Evolutionary conservation across 2,329 filamentous ascomycete genomes (phyloP).

Genomic region (Lachnellula suecica): DNA sequence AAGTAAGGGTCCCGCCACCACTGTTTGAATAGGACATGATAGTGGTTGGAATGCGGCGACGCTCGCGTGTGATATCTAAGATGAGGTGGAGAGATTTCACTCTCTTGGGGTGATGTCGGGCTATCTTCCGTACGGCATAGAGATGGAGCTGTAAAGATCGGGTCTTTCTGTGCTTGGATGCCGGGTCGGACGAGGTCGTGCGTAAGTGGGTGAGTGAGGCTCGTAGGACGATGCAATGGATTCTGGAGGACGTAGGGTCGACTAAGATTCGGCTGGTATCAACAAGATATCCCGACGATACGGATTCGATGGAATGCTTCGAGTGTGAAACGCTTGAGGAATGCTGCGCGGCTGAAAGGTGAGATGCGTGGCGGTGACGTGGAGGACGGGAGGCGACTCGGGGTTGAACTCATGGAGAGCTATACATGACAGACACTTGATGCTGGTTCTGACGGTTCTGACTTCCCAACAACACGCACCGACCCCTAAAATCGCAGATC

Average conservation of each 20-base stretch:
- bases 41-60: slow-evolving; percentile 25
- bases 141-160: slow-evolving; percentile 4
- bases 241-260: neutral
- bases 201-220: neutral
- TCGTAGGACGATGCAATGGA: neutral
- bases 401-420: slow-evolving; percentile 13
- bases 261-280: neutral
- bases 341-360: slow-evolving; percentile 11
- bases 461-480: neutral
- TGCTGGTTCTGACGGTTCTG: neutral
- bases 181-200: neutral
- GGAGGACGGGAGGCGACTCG: slow-evolving; percentile 7
- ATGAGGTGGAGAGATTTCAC: slow-evolving; percentile 6
- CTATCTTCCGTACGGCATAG: slow-evolving; percentile 22
- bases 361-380: slow-evolving; percentile 10
- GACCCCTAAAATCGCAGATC: neutral
- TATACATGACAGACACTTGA: slow-evolving; percentile 10
- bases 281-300: neutral
- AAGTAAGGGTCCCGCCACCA: slow-evolving; percentile 75
- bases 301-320: slow-evolving; percentile 9
- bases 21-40: slow-evolving; percentile 59
- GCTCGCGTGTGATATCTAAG: slow-evolving; percentile 18
- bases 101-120: slow-evolving; percentile 8
- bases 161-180: neutral
- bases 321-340: slow-evolving; percentile 5